Percentiles rank a stretch among this genome's conserved stretches.
phyloP scores from a whole-genome alignment of 2,329 filamentous ascomycete genomes.

The Claviceps quebecensis region DNA sequence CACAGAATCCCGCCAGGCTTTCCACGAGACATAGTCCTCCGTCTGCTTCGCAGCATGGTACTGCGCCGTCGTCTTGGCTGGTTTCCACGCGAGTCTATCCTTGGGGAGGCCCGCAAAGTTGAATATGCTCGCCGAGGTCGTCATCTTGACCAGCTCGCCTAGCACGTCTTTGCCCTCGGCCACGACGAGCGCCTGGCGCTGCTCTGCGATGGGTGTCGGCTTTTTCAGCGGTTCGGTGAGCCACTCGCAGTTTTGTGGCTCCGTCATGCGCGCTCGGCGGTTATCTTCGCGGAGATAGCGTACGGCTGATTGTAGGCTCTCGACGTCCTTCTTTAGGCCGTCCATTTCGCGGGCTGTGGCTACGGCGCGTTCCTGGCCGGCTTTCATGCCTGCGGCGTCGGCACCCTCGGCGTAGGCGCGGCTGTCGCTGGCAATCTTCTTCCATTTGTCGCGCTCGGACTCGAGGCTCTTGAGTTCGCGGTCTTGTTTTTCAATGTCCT shows the following conservation, averaged over 20 bases:
- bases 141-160: slow-evolving; percentile 49
- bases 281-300: slow-evolving; percentile 56
- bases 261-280: slow-evolving; percentile 42
- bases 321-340: slow-evolving; percentile 53
- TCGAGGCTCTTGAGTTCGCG: slow-evolving; percentile 52
- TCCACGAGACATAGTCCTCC: slow-evolving; percentile 52
- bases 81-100: slow-evolving; percentile 53
- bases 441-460: slow-evolving; percentile 54
- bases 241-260: slow-evolving; percentile 46
- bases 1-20: slow-evolving; percentile 41
- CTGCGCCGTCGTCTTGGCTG: slow-evolving; percentile 46
- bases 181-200: slow-evolving; percentile 36
- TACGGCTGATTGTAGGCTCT: slow-evolving; percentile 48
- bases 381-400: slow-evolving; percentile 37
- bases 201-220: slow-evolving; percentile 28
- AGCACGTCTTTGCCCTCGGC: slow-evolving; percentile 52
- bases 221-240: slow-evolving; percentile 43
- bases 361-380: slow-evolving; percentile 52
- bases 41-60: slow-evolving; percentile 52
- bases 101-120: slow-evolving; percentile 43
- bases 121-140: slow-evolving; percentile 40
- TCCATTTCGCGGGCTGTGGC: slow-evolving; percentile 62
- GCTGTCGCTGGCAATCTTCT: slow-evolving; percentile 53
- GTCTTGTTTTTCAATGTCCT: slow-evolving; percentile 53
- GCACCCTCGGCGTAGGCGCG: slow-evolving; percentile 39